A percentile compares a stretch with the other conserved stretches of the same genome.
Conservation (phyloP, 2,329 filamentous ascomycete species). For the Sporothrix mexicana region DNA sequence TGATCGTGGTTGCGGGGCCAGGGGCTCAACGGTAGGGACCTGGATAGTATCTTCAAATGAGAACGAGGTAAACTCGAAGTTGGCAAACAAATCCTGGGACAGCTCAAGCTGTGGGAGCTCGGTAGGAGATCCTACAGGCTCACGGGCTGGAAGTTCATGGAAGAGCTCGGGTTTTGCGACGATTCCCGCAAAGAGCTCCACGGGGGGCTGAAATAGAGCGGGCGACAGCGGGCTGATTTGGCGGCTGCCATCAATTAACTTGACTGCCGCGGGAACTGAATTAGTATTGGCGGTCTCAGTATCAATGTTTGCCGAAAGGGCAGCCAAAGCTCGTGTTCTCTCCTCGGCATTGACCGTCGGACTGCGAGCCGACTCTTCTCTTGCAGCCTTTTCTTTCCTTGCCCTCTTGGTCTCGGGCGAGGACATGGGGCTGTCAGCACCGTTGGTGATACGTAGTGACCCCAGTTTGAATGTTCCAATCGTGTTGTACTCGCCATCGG, state of each 20-base stretch:
- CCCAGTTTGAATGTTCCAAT: slow-evolving; percentile 68
- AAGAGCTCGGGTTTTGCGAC: background rate
- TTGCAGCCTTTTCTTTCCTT: background rate
- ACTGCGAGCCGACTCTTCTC: background rate
- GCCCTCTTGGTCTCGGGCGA: slow-evolving; percentile 29
- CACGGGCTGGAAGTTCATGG: background rate
- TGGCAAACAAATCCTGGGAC: slow-evolving; percentile 38
- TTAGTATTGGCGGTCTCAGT: background rate
- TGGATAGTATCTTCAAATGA: slow-evolving; percentile 42
- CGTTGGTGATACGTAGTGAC: slow-evolving; percentile 67
- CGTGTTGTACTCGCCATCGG: slow-evolving; percentile 63
- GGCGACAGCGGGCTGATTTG: background rate
- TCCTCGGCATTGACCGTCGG: slow-evolving; percentile 17
- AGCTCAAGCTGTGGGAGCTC: slow-evolving; percentile 33
- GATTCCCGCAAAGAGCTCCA: background rate
- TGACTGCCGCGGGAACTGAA: too few relatives aligned
- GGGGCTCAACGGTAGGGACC: background rate
- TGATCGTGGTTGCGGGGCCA: slow-evolving; percentile 41
- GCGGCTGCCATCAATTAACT: background rate
- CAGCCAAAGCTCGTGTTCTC: slow-evolving; percentile 29
- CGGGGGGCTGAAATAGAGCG: background rate
- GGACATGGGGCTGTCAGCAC: slow-evolving; percentile 56
- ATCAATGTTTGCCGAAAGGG: slow-evolving; percentile 27
- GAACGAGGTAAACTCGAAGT: slow-evolving; percentile 46
- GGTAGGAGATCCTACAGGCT: background rate